Percentiles rank a stretch among this genome's conserved stretches.
Evolutionary conservation across 345 rosid genomes (phyloP).

Genomic region (Jatropha curcas): DNA sequence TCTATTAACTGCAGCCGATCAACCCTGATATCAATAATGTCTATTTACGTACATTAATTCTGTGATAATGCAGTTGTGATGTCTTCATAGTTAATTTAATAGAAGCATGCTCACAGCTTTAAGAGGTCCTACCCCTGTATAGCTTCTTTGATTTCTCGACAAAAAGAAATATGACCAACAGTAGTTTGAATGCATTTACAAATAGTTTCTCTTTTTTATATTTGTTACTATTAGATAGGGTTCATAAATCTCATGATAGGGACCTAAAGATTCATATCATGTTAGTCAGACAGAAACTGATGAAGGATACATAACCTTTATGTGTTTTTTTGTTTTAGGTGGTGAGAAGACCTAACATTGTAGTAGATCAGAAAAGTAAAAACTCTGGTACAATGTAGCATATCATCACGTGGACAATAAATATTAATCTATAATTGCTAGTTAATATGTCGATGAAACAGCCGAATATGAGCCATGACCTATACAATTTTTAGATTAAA

Average conservation of each 20-base stretch:
- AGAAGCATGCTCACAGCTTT: background rate
- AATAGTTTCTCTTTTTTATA: no score
- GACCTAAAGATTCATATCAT: no score
- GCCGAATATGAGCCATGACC: background rate
- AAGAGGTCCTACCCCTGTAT: no score
- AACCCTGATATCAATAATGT: background rate
- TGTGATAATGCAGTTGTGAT: background rate
- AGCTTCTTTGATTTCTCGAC: no score
- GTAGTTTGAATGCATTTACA: no score
- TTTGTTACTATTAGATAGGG: no score
- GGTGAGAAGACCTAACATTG: no score
- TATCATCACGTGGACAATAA: background rate
- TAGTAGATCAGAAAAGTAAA: background rate
- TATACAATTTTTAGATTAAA: background rate
- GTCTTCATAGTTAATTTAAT: background rate
- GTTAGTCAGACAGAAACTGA: background rate
- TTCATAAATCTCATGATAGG: no score
- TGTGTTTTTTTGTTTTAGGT: background rate
- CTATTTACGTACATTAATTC: background rate
- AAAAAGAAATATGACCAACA: no score
- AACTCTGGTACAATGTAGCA: background rate
- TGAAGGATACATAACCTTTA: background rate
- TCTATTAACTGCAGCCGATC: background rate
- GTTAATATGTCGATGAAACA: background rate
- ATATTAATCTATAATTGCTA: background rate